Conservation (phyloP, 108 stramenopile genomes). For the Cyclotella baltica region DNA sequence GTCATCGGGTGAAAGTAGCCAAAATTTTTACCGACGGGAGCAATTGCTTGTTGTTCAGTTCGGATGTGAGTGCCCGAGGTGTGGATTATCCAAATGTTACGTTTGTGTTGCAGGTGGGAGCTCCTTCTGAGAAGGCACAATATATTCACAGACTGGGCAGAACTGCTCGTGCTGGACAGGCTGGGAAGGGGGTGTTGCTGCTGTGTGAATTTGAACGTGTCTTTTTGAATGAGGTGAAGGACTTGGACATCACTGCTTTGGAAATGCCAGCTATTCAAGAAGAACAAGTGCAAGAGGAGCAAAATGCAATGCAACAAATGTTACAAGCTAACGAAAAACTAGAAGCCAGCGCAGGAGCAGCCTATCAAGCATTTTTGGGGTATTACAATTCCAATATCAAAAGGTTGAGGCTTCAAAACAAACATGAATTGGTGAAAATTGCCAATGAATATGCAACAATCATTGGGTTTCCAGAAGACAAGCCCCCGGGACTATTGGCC, state of each 20-base stretch:
- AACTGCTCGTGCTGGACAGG: conserved; percentile 88
- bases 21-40: conserved; percentile 64
- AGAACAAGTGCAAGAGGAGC: neutral
- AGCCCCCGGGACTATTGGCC: conserved; percentile 68
- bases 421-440: conserved; percentile 57
- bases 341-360: conserved; percentile 44
- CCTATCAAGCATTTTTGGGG: conserved; percentile 84
- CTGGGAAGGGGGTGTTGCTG: conserved; percentile 64
- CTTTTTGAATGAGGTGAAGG: conserved; percentile 49
- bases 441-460: conserved; percentile 60
- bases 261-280: conserved; percentile 1
- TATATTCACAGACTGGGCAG: conserved; percentile 95
- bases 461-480: conserved; percentile 60
- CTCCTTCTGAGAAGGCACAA: conserved; percentile 73
- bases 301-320: neutral
- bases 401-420: conserved; percentile 51
- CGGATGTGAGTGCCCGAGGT: conserved; percentile 89
- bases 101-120: conserved; percentile 83
- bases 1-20: conserved; percentile 62
- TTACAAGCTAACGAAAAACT: conserved; percentile 16
- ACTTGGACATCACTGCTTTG: conserved; percentile 45
- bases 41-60: conserved; percentile 73
- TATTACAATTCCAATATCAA: conserved; percentile 85
- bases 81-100: conserved; percentile 89
- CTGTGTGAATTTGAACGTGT: conserved; percentile 59